A percentile compares a stretch with the other conserved stretches of the same genome.
These are phyloP conservation scores for Leucaena leucocephala DNA, from an alignment of 306 rosid species.

Conservation along the genomic window DNA sequence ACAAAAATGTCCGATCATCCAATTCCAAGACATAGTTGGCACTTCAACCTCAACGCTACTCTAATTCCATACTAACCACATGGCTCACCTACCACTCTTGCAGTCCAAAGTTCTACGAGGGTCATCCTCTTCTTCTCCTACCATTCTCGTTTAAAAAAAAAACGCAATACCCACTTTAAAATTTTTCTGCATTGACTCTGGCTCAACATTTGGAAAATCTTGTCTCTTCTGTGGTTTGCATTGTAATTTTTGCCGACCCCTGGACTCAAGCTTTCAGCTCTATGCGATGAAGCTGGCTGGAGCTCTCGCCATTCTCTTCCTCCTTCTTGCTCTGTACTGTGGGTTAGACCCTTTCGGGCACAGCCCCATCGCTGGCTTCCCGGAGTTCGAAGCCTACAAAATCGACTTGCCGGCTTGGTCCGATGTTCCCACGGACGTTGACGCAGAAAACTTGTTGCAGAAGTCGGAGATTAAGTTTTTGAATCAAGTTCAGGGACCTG, in stretches of 20 bases:
- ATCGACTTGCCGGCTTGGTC: conserved; percentile 69
- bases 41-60: not conserved
- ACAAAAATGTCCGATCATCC: not conserved
- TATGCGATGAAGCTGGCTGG: conserved; percentile 44
- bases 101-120: not conserved
- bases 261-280: not conserved
- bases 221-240: not conserved
- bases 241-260: not conserved
- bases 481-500: conserved; percentile 86
- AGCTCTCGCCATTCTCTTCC: conserved; percentile 40
- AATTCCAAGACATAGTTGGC: not conserved
- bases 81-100: conserved; percentile 6
- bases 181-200: not conserved
- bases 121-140: not conserved
- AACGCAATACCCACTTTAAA: too few relatives aligned
- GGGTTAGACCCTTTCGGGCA: conserved; percentile 76
- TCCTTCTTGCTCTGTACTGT: conserved; percentile 70
- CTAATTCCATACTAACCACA: not conserved
- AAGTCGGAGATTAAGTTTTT: conserved; percentile 75
- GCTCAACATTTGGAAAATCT: not conserved
- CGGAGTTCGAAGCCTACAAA: conserved; percentile 51
- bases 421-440: conserved; percentile 56
- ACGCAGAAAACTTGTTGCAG: conserved; percentile 68
- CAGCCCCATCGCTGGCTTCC: conserved; percentile 64
- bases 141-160: not conserved